Percentiles rank a stretch among this genome's conserved stretches.
Conservation (phyloP, 371 early-diverging fungal genomes). For the Mucor lusitanicus region DNA sequence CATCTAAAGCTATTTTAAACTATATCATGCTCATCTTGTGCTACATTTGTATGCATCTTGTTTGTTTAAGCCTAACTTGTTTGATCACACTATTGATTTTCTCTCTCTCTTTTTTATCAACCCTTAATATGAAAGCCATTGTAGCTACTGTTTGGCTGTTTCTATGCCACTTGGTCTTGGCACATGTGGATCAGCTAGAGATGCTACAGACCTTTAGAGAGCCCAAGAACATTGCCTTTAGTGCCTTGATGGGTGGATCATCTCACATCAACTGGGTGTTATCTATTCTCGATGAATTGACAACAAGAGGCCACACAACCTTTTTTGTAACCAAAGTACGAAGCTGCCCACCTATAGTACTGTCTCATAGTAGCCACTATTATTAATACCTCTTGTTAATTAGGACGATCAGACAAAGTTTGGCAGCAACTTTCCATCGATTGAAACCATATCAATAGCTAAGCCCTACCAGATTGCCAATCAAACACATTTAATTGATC, state of each 20-base stretch:
- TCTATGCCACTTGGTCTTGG: not conserved
- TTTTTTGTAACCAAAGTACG: slow-evolving; percentile 15
- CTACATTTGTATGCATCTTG: not conserved
- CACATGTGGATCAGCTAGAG: not conserved
- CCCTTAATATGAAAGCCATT: not conserved
- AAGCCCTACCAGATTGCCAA: not conserved
- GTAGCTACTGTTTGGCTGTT: not conserved
- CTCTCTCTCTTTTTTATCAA: not conserved
- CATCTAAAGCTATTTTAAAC: not conserved
- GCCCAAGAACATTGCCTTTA: slow-evolving; percentile 15
- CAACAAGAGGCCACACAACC: slow-evolving; percentile 12
- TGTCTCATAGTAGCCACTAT: too few species aligned
- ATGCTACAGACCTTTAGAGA: slow-evolving; percentile 3
- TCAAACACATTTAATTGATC: not conserved
- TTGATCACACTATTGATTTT: not conserved
- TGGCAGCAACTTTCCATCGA: slow-evolving; percentile 13
- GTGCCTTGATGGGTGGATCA: slow-evolving; percentile 11
- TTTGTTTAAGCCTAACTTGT: not conserved
- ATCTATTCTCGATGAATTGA: slow-evolving; percentile 17
- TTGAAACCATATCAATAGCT: slow-evolving; percentile 7
- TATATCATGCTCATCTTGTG: not conserved
- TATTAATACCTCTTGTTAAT: not conserved
- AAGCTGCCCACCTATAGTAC: too few species aligned
- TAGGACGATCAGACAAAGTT: slow-evolving; percentile 19
- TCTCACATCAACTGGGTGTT: slow-evolving; percentile 24